Evolutionary conservation across 345 rosid genomes (phyloP).

Genomic region (Lepidium aucheri): DNA sequence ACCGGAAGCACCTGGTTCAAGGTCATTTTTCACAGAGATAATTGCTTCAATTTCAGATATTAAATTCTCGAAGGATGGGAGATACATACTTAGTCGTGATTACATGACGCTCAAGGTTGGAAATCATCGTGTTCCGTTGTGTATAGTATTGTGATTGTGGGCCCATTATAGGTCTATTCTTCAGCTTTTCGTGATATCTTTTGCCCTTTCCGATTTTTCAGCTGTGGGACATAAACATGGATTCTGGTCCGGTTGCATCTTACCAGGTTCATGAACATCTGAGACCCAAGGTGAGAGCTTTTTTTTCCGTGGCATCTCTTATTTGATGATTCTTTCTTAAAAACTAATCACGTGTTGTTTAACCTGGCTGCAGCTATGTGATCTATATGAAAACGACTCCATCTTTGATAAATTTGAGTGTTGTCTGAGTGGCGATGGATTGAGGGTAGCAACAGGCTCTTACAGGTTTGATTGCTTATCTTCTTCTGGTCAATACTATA

Average conservation of each 20-base stretch:
- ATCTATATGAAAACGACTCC: constrained; percentile 95
- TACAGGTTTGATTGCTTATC: constrained; percentile 57
- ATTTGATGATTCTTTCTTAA: background rate
- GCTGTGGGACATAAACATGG: constrained; percentile 99
- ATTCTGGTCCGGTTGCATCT: constrained; percentile 96
- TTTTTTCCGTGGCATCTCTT: background rate
- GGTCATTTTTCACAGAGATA: constrained; percentile 98
- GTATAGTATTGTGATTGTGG: constrained; percentile 3
- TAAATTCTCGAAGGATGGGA: constrained; percentile 81
- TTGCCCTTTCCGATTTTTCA: constrained; percentile 13
- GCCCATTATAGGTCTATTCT: background rate
- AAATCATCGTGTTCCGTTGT: background rate
- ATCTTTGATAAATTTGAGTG: constrained; percentile 99
- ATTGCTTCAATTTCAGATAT: constrained; percentile 98
- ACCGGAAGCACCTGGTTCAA: constrained; percentile 78
- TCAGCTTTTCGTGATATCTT: constrained; percentile 9
- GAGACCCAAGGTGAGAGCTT: constrained; percentile 66
- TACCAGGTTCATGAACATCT: constrained; percentile 95
- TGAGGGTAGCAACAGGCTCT: constrained; percentile 94
- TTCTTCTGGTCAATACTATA: constrained; percentile 7
- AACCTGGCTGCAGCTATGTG: constrained; percentile 65
- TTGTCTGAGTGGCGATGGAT: constrained; percentile 91
- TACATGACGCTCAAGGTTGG: constrained; percentile 98
- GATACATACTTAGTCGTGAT: constrained; percentile 93
- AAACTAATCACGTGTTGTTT: constrained; percentile 1